Percentiles rank a stretch among this genome's conserved stretches.
Evolutionary conservation across 2,329 filamentous ascomycete genomes (phyloP).

Genomic region (Trichoderma sp.): DNA sequence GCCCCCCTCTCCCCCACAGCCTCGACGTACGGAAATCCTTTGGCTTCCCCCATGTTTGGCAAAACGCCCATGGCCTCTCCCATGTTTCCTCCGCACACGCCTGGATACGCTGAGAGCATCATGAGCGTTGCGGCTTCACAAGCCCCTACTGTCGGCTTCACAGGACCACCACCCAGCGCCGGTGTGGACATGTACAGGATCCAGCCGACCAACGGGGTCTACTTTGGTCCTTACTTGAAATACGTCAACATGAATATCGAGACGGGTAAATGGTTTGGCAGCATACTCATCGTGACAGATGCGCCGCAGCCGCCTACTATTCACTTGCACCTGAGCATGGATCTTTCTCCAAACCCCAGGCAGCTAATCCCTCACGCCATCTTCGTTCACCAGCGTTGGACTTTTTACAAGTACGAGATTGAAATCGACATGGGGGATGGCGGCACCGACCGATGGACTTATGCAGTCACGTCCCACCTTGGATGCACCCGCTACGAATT

Average conservation of each 20-base stretch:
- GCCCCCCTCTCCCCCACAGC: conserved; percentile 78
- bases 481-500: conserved; percentile 99
- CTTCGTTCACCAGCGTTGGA: conserved; percentile 87
- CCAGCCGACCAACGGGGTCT: conserved; percentile 90
- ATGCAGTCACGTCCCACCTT: conserved; percentile 93
- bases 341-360: conserved; percentile 87
- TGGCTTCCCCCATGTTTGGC: conserved; percentile 65
- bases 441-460: conserved; percentile 88
- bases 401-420: conserved; percentile 92
- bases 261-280: conserved; percentile 84
- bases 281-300: conserved; percentile 90
- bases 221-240: conserved; percentile 92
- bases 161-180: conserved; percentile 79
- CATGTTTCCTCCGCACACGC: conserved; percentile 76
- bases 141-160: conserved; percentile 77
- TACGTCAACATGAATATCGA: conserved; percentile 98
- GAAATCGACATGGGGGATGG: conserved; percentile 87
- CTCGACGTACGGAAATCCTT: conserved; percentile 71
- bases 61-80: conserved; percentile 63
- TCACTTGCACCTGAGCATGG: conserved; percentile 84
- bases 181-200: conserved; percentile 95
- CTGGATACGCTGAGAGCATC: conserved; percentile 80
- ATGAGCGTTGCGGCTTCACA: conserved; percentile 74
- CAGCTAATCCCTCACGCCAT: conserved; percentile 82
- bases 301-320: conserved; percentile 90